These are phyloP conservation scores for Sclerotinia nivalis DNA, from an alignment of 2,329 filamentous ascomycete genomes.

Conservation along the genomic window DNA sequence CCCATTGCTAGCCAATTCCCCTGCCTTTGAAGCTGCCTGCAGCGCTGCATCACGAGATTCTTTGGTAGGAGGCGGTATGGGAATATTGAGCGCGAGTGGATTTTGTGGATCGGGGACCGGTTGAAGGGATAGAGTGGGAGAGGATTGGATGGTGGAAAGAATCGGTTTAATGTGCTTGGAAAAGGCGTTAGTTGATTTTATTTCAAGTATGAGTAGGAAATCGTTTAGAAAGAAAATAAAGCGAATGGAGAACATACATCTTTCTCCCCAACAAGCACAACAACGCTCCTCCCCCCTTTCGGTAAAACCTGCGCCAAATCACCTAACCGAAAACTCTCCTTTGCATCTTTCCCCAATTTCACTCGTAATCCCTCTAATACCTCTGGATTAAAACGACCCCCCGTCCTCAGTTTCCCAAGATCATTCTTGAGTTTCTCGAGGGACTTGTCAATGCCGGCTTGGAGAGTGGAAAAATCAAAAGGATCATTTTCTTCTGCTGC, in stretches of 20 bases:
- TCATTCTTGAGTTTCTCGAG: slow-evolving; percentile 60
- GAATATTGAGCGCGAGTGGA: slow-evolving; percentile 53
- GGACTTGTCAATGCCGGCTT: slow-evolving; percentile 55
- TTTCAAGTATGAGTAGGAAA: not conserved
- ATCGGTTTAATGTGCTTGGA: slow-evolving; percentile 56
- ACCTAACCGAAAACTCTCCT: slow-evolving; percentile 54
- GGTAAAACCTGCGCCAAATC: slow-evolving; percentile 69
- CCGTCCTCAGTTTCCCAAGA: slow-evolving; percentile 60
- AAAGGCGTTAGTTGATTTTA: not conserved
- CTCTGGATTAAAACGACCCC: slow-evolving; percentile 63
- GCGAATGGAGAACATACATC: slow-evolving; percentile 49
- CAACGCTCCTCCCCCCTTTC: slow-evolving; percentile 59
- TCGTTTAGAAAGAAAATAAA: not conserved
- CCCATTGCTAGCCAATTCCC: slow-evolving; percentile 38
- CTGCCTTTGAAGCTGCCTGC: slow-evolving; percentile 38
- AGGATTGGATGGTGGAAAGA: slow-evolving; percentile 52
- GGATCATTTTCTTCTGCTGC: slow-evolving; percentile 48
- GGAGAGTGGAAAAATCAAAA: slow-evolving; percentile 59
- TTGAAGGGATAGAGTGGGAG: slow-evolving; percentile 51
- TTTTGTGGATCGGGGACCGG: slow-evolving; percentile 50
- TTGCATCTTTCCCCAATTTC: slow-evolving; percentile 53
- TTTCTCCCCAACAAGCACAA: slow-evolving; percentile 64
- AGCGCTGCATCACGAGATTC: slow-evolving; percentile 49
- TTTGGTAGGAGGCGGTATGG: slow-evolving; percentile 58
- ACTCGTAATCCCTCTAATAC: slow-evolving; percentile 62